Evolutionary conservation across 1,284 basidiomycete species (phyloP), one percentile per base, ranked within the genome.

Genomic region (Volvariella volvacea): DNA sequence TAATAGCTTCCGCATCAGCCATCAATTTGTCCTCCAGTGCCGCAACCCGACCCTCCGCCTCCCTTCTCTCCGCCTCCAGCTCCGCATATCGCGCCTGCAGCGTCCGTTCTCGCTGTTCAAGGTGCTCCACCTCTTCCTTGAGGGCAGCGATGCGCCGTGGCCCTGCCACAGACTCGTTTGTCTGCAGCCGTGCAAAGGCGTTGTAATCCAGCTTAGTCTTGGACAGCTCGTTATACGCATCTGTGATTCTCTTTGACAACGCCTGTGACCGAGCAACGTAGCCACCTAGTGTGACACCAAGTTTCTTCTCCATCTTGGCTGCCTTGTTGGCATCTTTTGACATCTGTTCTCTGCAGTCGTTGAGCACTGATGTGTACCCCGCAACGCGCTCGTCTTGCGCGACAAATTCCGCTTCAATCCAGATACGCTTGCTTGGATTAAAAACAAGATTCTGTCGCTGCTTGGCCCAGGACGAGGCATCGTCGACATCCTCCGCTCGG

Each of bases 241-340:
- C 76, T 1, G 65, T 66, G 31, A 95, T 67, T 4, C 83, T 78
- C 56, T 80, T 80, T 12, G 74, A 68, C 4, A 95, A 72, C 36
- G 80, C 78, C 53, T 75, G 75, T 34, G 84, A 83, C 12, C 95
- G 80, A 31, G 78, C 76, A 57, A 90, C 80, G 64, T 99, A 99
- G 2, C 96, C 96, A 33, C 93, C 94, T 4, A 99, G 76, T 17
- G 82, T 77, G 51, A 95, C 82, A 10, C 71, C 77, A 15, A 99
- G 78, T 64, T 92, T 94, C 78, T 95, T 97, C 71, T 99, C 96
- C 3, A 76, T 64, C 68, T 98, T 99, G 33, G 78, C 66, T 0
- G 89, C 86, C 56, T 86, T 88, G 39, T 72, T 76, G 0, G 91
- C 90, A 56, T 91, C 87, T 55, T 78, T 80, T n/a, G 80, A 67